Conservation (phyloP, 306 rosid species). For the Cucumis hystrix region DNA sequence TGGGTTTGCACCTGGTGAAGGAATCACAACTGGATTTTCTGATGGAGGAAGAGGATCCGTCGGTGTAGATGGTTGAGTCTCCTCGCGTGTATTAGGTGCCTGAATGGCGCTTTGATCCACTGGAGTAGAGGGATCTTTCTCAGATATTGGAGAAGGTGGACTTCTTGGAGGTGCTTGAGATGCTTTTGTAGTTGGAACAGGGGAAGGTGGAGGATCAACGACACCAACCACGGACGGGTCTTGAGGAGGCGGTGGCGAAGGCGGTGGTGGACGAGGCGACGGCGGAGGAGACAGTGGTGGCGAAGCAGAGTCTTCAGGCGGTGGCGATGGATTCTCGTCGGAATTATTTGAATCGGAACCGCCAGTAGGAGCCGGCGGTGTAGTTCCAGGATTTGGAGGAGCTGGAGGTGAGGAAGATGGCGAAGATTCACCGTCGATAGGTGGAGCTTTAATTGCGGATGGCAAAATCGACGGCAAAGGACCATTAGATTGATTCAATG, state of each 20-base stretch:
- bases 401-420: neutral
- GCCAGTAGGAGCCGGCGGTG: slow-evolving; percentile 6
- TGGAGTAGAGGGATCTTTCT: slow-evolving; percentile 6
- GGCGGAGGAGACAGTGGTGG: slow-evolving; percentile 22
- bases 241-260: neutral
- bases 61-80: neutral
- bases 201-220: slow-evolving; percentile 1
- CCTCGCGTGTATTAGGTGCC: neutral
- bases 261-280: slow-evolving; percentile 15
- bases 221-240: neutral
- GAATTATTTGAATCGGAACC: neutral
- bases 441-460: neutral
- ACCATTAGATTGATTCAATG: neutral
- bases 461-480: neutral
- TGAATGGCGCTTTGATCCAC: neutral
- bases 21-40: neutral
- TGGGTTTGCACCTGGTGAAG: slow-evolving; percentile 3
- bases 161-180: neutral
- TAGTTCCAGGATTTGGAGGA: neutral
- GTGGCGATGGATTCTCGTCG: slow-evolving; percentile 1
- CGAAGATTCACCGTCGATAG: neutral
- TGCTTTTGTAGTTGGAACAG: neutral
- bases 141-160: slow-evolving; percentile 7
- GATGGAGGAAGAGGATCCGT: neutral
- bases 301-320: neutral